A percentile compares a stretch with the other conserved stretches of the same genome.
Evolutionary conservation across 805 yeast genomes (phyloP).

Genomic region (Candida insectalens): DNA sequence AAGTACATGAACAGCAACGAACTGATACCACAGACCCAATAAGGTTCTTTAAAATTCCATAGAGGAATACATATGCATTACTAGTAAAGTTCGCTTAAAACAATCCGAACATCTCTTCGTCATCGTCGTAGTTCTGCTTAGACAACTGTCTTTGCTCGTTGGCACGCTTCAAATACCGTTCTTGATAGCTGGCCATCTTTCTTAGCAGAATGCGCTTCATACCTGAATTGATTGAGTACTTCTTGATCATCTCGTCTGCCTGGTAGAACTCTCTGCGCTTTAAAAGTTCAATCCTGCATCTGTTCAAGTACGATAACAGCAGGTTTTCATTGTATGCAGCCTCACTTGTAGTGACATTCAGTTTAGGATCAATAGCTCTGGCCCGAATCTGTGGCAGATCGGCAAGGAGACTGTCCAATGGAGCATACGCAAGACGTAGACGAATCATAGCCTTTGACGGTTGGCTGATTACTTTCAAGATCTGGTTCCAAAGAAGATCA

Average conservation of each 20-base stretch:
- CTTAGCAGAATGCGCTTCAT: constrained; percentile 12
- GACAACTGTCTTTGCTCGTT: constrained; percentile 5
- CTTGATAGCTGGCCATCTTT: constrained; percentile 10
- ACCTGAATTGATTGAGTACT: constrained; percentile 14
- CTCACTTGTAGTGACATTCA: constrained; percentile 8
- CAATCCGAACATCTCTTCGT: constrained; percentile 19
- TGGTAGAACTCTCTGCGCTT: constrained; percentile 14
- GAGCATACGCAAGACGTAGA: constrained; percentile 13
- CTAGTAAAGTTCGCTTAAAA: constrained; percentile 12
- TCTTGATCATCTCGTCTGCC: constrained; percentile 19
- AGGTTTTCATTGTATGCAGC: constrained; percentile 13
- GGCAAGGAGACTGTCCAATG: constrained; percentile 13
- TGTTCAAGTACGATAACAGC: constrained; percentile 13
- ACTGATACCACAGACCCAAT: constrained; percentile 25
- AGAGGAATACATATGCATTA: not conserved
- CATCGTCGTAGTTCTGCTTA: constrained; percentile 18
- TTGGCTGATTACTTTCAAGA: constrained; percentile 6
- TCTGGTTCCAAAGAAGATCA: constrained; percentile 17
- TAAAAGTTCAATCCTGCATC: constrained; percentile 14
- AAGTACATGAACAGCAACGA: constrained; percentile 74
- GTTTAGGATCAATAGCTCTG: constrained; percentile 4
- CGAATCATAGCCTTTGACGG: constrained; percentile 15
- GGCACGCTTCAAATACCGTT: constrained; percentile 11
- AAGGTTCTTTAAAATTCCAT: not conserved
- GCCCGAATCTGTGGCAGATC: constrained; percentile 15